Conservation (phyloP, 148 eudicot genomes). For the Fallopia convolvulus region DNA sequence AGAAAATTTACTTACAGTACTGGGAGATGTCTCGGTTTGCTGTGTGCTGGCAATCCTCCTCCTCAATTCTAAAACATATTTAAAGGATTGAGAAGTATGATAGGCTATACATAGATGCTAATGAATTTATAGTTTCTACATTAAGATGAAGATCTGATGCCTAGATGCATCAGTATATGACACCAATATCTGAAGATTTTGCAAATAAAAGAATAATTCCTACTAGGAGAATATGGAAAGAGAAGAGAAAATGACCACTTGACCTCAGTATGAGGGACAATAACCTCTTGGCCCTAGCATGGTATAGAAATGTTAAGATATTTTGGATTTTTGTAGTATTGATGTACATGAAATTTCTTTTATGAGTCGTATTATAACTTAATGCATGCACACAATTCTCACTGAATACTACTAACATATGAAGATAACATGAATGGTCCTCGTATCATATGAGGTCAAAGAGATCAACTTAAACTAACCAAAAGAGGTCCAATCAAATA, state of each 20-base stretch:
- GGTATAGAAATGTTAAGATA: background rate
- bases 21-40: constrained; percentile 26
- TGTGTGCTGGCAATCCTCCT: constrained; percentile 38
- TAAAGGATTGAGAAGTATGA: background rate
- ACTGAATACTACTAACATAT: background rate
- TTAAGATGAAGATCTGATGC: background rate
- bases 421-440: background rate
- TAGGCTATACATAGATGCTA: background rate
- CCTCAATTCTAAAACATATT: constrained; percentile 36
- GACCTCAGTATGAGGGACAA: background rate
- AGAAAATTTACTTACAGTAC: constrained; percentile 45
- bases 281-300: background rate
- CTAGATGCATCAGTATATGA: background rate
- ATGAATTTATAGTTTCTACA: background rate
- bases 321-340: background rate
- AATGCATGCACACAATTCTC: background rate
- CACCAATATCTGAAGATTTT: background rate
- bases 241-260: background rate
- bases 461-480: background rate
- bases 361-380: background rate
- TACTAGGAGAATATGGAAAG: background rate
- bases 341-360: background rate
- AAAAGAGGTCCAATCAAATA: background rate
- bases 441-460: background rate
- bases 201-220: background rate